Conservation (phyloP, 768 basidiomycete species). For the Candolleomyces eurysporus region DNA sequence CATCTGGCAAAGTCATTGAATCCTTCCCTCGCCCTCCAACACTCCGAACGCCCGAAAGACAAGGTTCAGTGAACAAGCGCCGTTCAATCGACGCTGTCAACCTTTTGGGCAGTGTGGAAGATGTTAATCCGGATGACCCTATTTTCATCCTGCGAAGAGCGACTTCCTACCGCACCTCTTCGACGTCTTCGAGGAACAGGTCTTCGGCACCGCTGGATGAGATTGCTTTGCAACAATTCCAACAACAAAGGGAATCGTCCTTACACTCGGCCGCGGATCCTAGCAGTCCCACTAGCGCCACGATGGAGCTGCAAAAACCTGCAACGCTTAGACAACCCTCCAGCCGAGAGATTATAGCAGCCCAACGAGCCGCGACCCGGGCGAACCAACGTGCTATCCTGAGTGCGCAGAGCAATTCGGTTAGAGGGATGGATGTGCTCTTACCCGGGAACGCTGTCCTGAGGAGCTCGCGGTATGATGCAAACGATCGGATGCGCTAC, state of each 20-base stretch:
- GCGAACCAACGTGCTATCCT: slow-evolving; percentile 84
- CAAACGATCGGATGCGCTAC: slow-evolving; percentile 78
- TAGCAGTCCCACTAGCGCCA: slow-evolving; percentile 14
- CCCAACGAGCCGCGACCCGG: slow-evolving; percentile 81
- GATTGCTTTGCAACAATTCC: slow-evolving; percentile 70
- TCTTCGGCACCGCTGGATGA: slow-evolving; percentile 81
- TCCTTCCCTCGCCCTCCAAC: slow-evolving; percentile 72
- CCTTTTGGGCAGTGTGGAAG: slow-evolving; percentile 67
- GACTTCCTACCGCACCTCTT: slow-evolving; percentile 66
- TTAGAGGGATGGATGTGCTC: slow-evolving; percentile 86
- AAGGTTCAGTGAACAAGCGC: slow-evolving; percentile 64
- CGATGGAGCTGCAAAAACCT: slow-evolving; percentile 3
- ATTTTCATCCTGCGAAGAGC: slow-evolving; percentile 88
- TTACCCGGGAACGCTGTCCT: slow-evolving; percentile 83
- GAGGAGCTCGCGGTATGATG: slow-evolving; percentile 76
- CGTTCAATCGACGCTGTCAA: slow-evolving; percentile 83
- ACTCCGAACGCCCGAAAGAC: slow-evolving; percentile 47
- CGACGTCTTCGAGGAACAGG: slow-evolving; percentile 53
- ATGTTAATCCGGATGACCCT: slow-evolving; percentile 82
- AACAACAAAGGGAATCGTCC: slow-evolving; percentile 53
- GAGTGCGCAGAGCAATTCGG: slow-evolving; percentile 78
- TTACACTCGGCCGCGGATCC: slow-evolving; percentile 38
- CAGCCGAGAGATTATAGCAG: slow-evolving; percentile 88
- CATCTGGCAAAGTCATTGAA: slow-evolving; percentile 83
- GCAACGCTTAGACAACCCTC: slow-evolving; percentile 23